A percentile compares a stretch with the other conserved stretches of the same genome.
Evolutionary conservation across 805 yeast species (phyloP).

Genomic region (Zygosaccharomyces pseudorouxii): DNA sequence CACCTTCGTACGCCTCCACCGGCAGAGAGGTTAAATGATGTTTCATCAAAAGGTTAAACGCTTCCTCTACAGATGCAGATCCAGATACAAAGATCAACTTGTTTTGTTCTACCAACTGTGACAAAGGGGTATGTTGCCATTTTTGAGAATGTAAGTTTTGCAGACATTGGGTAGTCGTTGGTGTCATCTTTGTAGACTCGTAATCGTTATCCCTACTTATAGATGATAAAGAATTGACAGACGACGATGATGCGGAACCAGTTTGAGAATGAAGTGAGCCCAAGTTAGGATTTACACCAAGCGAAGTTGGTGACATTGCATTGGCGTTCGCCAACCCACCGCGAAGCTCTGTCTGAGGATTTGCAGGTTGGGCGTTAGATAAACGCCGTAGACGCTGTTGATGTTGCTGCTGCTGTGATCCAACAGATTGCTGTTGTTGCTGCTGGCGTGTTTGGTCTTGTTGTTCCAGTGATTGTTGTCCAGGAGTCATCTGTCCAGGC

Average conservation of each 20-base stretch:
- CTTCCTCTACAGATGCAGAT: slow-evolving; percentile 72
- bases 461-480: slow-evolving; percentile 42
- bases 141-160: slow-evolving; percentile 34
- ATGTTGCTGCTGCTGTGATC: slow-evolving; percentile 4
- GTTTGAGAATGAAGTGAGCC: slow-evolving; percentile 44
- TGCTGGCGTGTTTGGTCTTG: slow-evolving; percentile 8
- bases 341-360: slow-evolving; percentile 3
- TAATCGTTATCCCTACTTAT: slow-evolving; percentile 3
- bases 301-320: background rate
- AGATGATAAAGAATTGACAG: slow-evolving; percentile 27
- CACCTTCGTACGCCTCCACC: slow-evolving; percentile 52
- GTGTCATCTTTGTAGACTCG: slow-evolving; percentile 14
- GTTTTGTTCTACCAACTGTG: slow-evolving; percentile 72
- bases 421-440: slow-evolving; percentile 10
- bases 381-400: slow-evolving; percentile 5
- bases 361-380: slow-evolving; percentile 6
- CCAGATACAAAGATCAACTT: slow-evolving; percentile 68
- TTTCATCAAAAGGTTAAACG: slow-evolving; percentile 70
- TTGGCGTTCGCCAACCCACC: slow-evolving; percentile 2
- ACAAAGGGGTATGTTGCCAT: slow-evolving; percentile 69
- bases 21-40: slow-evolving; percentile 85
- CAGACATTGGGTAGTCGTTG: slow-evolving; percentile 20
- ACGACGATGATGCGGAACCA: slow-evolving; percentile 57
- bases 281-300: background rate
- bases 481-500: background rate